Conservation (phyloP, 495 filamentous ascomycete species). For the Podospora appendiculata region DNA sequence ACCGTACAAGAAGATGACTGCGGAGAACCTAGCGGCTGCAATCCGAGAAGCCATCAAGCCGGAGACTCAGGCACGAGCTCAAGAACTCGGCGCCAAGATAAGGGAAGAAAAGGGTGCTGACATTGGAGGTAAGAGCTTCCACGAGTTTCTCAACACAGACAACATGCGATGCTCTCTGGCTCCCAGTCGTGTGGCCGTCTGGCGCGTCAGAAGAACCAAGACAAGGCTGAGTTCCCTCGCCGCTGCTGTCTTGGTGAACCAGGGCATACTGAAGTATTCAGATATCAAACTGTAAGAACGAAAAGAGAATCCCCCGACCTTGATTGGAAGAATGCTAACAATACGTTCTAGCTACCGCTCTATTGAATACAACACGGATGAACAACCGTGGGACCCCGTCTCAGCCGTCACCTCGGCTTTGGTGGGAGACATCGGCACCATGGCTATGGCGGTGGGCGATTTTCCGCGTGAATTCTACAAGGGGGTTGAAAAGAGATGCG, state of each 20-base stretch:
- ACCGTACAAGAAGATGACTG: constrained; percentile 58
- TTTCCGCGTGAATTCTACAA: constrained; percentile 61
- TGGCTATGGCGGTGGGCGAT: constrained; percentile 77
- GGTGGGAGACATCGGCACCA: constrained; percentile 62
- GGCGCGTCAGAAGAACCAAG: constrained; percentile 57
- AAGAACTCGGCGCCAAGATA: constrained; percentile 53
- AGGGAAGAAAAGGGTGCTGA: constrained; percentile 56
- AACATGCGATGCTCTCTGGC: constrained; percentile 55
- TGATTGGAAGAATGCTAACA: constrained; percentile 12
- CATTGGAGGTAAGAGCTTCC: constrained; percentile 60
- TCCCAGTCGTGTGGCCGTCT: constrained; percentile 59
- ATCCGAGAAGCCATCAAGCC: constrained; percentile 52
- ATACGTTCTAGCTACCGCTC: constrained; percentile 47
- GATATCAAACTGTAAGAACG: constrained; percentile 64
- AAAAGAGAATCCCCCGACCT: neutral
- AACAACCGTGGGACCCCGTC: constrained; percentile 65
- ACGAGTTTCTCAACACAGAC: constrained; percentile 55
- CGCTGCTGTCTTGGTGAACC: constrained; percentile 54
- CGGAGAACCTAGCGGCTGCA: constrained; percentile 52
- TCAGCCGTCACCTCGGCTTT: constrained; percentile 65
- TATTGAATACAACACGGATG: constrained; percentile 62
- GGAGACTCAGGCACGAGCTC: constrained; percentile 47
- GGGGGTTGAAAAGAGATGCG: constrained; percentile 11
- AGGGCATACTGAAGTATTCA: constrained; percentile 52
- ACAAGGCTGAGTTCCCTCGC: constrained; percentile 62